phyloP scores from a whole-genome alignment of 2,329 filamentous ascomycete genomes.

The Ceratocystis cacaofunesta region DNA sequence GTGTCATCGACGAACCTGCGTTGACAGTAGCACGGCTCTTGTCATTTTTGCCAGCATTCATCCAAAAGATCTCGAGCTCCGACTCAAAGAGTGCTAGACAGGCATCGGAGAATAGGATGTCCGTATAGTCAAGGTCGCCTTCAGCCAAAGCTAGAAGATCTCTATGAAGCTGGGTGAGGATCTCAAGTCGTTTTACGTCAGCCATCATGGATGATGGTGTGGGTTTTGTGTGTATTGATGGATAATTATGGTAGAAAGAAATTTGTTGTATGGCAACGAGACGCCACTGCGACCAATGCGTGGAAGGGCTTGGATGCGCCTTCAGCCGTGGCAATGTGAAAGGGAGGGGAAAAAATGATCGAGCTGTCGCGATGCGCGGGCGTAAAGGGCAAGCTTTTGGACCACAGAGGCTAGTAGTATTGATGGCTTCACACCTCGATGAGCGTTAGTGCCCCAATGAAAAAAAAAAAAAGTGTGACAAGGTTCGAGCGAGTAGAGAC shows the following conservation, averaged over 20 bases:
- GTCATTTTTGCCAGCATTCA: constrained; percentile 60
- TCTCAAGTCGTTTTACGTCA: constrained; percentile 55
- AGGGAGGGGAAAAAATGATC: neutral
- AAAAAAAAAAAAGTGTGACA: neutral
- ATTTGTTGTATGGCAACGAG: neutral
- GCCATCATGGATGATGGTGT: constrained; percentile 43
- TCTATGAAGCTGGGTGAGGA: constrained; percentile 70
- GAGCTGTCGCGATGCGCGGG: too few relatives aligned
- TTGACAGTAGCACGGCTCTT: constrained; percentile 57
- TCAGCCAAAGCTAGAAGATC: constrained; percentile 68
- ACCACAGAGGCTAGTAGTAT: neutral
- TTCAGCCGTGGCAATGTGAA: neutral
- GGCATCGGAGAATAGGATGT: constrained; percentile 55
- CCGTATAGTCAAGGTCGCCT: constrained; percentile 43
- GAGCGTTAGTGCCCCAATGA: neutral
- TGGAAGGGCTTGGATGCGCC: neutral
- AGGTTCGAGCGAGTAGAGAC: neutral
- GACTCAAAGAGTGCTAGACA: constrained; percentile 56
- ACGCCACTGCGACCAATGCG: neutral
- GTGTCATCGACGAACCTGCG: constrained; percentile 37
- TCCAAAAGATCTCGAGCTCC: constrained; percentile 56
- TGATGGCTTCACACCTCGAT: neutral
- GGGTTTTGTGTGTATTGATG: constrained; percentile 17
- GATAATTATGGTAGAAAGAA: neutral
- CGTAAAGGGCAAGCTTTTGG: neutral